phyloP scores from a whole-genome alignment of 768 basidiomycete genomes.

The Naganishia randhawae region DNA sequence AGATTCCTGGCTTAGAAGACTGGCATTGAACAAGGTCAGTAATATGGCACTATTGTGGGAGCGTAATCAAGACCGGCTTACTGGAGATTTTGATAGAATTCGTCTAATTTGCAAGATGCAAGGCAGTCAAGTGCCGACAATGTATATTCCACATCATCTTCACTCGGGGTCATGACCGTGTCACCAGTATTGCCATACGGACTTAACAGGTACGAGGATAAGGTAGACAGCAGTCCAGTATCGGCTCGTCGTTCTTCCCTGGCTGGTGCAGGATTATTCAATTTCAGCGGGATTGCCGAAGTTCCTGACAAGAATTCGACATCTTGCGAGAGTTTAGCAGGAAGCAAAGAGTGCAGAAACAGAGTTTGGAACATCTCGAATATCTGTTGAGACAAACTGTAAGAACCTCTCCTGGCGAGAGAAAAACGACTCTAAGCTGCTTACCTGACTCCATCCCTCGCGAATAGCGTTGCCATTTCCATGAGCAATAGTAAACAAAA shows the following conservation, averaged over 20 bases:
- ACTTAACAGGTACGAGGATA: slow-evolving; percentile 94
- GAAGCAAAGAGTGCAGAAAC: slow-evolving; percentile 87
- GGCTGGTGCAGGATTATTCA: slow-evolving; percentile 62
- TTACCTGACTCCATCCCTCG: slow-evolving; percentile 85
- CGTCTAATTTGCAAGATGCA: slow-evolving; percentile 85
- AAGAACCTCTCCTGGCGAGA: background rate
- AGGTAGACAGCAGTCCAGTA: slow-evolving; percentile 83
- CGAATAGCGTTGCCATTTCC: slow-evolving; percentile 89
- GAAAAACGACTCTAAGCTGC: slow-evolving; percentile 22
- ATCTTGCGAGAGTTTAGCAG: slow-evolving; percentile 87
- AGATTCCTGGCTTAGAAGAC: slow-evolving; percentile 73
- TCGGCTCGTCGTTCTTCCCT: slow-evolving; percentile 60
- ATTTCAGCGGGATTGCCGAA: slow-evolving; percentile 83
- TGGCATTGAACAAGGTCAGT: slow-evolving; percentile 45
- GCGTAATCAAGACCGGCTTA: slow-evolving; percentile 54
- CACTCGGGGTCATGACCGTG: slow-evolving; percentile 78
- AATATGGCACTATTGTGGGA: too few species aligned
- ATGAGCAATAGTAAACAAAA: slow-evolving; percentile 95
- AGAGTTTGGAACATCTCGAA: slow-evolving; percentile 98
- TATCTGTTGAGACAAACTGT: slow-evolving; percentile 57
- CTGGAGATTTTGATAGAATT: slow-evolving; percentile 90
- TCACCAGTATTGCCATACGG: slow-evolving; percentile 77
- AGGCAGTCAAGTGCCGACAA: slow-evolving; percentile 93
- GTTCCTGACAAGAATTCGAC: slow-evolving; percentile 96
- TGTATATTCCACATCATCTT: slow-evolving; percentile 85